A percentile compares a stretch with the other conserved stretches of the same genome.
phyloP scores from a whole-genome alignment of 2,329 filamentous ascomycete genomes.

The Knufia fluminis region DNA sequence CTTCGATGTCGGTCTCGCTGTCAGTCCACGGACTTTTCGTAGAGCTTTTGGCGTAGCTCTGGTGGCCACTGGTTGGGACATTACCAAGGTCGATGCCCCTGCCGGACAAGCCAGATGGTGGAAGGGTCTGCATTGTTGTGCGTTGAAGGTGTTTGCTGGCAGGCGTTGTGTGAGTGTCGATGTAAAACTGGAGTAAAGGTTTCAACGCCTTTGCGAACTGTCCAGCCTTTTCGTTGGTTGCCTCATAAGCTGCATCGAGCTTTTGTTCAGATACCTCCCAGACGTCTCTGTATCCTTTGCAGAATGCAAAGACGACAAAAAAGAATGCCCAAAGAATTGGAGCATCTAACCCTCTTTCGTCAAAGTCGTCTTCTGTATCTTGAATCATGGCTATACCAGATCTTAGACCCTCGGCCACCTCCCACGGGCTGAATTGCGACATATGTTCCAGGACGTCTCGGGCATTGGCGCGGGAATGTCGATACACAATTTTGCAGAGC shows the following conservation, averaged over 20 bases:
- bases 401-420: not conserved
- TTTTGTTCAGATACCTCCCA: constrained; percentile 3
- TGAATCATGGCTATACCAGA: not conserved
- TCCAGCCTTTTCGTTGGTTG: not conserved
- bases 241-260: constrained; percentile 3
- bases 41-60: not conserved
- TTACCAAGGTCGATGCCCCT: too few relatives aligned
- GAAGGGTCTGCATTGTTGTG: constrained; percentile 58
- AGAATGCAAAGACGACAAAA: constrained; percentile 5
- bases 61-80: too few relatives aligned
- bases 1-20: constrained; percentile 3
- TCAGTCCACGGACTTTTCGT: not conserved
- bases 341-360: constrained; percentile 8
- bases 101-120: not conserved
- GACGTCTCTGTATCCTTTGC: constrained; percentile 1
- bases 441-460: not conserved
- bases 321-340: constrained; percentile 2
- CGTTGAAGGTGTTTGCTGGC: constrained; percentile 66
- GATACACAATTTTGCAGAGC: constrained; percentile 5
- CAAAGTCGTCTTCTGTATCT: constrained; percentile 4
- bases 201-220: not conserved
- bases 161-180: constrained; percentile 28
- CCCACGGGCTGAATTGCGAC: not conserved
- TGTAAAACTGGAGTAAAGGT: constrained; percentile 3
- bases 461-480: not conserved